Base-by-base conservation (phyloP, 2,329 filamentous ascomycete species). In the Colletotrichum sp. region DNA sequence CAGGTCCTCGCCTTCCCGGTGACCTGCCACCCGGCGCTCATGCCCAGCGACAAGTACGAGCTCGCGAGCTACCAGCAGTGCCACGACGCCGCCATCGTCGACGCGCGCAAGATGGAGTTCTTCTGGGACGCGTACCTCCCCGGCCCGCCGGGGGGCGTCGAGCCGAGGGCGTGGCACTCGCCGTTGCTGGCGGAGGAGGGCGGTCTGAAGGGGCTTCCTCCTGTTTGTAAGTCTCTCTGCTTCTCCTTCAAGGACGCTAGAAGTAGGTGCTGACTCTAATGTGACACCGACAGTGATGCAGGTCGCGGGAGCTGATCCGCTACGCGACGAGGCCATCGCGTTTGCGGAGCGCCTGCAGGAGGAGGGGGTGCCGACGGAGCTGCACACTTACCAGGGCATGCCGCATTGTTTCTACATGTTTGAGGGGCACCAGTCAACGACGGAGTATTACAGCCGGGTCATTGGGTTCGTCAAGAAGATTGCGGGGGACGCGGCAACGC, bases 261-360 rank as follows among this genome's bases (percentile, higher is more conserved):
- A 61, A n/a, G 22, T 4, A 1, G 18, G 18, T 0, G 5, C 18
- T 12, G 39, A 48, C 39, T 0, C 18, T 48, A 9, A n/a, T n/a
- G 39, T n/a, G 18, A 48, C 3, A 48, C 39, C 13, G 22, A 10
- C 52, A 85, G 84, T 85, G 36, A 77, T 86, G n/a, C 79, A 84
- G 55, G 78, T 81, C 6, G 84, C 80, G 5, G 84, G 84, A 8
- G 78, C 79, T 22, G 85, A 86, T 71, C 76, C 81, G 4, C 77
- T 85, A n/a, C 80, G 84, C 18, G 85, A 86, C 67, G 85, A 86
- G 28, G 84, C 78, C 10, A 79, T 86, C 34, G 85, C 84, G 3
- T 85, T 84, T 62, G 84, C 82, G 8, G 84, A 85, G 74, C 80
- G 80, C 10, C 79, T 86, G 28, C 60, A 80, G 65, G 78, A 77